A percentile compares a stretch with the other conserved stretches of the same genome.
phyloP scores from a whole-genome alignment of 768 basidiomycete species.

The Kwoniella dejecticola region DNA sequence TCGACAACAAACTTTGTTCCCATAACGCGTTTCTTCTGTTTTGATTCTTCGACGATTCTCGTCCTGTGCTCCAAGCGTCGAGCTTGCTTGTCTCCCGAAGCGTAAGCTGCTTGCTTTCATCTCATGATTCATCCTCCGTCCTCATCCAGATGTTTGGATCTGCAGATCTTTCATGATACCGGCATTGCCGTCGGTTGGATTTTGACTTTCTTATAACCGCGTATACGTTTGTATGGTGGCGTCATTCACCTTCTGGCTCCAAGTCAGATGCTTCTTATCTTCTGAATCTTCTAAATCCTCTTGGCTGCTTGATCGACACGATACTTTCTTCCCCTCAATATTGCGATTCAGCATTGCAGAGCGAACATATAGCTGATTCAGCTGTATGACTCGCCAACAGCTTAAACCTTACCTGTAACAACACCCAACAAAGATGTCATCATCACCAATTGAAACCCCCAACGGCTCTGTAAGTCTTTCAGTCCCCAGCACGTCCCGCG shows the following conservation, averaged over 20 bases:
- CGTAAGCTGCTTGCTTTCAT: not conserved
- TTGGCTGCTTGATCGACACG: not conserved
- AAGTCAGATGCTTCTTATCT: conserved; percentile 1
- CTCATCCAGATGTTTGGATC: not conserved
- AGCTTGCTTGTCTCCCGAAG: not conserved
- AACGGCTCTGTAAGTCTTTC: conserved; percentile 13
- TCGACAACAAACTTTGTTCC: no score
- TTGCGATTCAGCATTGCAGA: not conserved
- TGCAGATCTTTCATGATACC: not conserved
- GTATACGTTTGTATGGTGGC: not conserved
- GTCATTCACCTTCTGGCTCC: conserved; percentile 1
- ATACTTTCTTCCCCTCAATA: not conserved
- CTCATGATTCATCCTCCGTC: not conserved
- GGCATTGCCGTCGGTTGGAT: conserved; percentile 6
- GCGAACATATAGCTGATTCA: not conserved
- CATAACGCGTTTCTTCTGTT: no score
- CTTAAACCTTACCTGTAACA: conserved; percentile 4
- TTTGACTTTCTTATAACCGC: not conserved
- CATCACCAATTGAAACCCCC: conserved; percentile 19
- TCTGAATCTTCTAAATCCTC: no score
- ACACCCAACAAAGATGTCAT: conserved; percentile 3
- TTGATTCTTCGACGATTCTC: no score
- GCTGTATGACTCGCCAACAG: conserved; percentile 10
- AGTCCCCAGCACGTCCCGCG: not conserved
- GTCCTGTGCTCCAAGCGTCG: no score